phyloP scores from a whole-genome alignment of 495 filamentous ascomycete genomes.

The Aspergillus kassunensis region DNA sequence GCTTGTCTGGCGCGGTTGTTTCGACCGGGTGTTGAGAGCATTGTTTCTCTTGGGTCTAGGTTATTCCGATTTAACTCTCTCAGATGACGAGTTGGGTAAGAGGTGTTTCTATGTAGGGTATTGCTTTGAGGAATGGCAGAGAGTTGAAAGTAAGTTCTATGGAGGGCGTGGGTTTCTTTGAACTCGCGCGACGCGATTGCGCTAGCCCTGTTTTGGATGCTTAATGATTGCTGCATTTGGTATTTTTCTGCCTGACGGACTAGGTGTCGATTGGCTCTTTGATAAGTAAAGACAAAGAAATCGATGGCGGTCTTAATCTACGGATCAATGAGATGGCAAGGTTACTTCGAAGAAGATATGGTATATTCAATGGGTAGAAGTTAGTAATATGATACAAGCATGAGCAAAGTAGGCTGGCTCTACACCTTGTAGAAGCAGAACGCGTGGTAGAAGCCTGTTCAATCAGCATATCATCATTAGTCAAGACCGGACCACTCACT shows the following conservation, averaged over 20 bases:
- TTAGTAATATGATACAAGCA: background rate
- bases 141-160: no score
- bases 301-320: no score
- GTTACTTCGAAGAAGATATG: background rate
- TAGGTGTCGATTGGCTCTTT: background rate
- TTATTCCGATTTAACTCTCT: background rate
- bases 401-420: background rate
- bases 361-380: background rate
- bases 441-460: slow-evolving; percentile 71
- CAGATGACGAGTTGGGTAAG: no score
- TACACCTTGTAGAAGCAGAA: slow-evolving; percentile 95
- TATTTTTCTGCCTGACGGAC: background rate
- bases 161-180: background rate
- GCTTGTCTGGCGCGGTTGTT: slow-evolving; percentile 4
- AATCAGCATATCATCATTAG: slow-evolving; percentile 7
- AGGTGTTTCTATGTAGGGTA: background rate
- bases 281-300: no score
- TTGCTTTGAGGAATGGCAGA: no score
- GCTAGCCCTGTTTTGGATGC: slow-evolving; percentile 34
- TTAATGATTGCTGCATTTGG: slow-evolving; percentile 1
- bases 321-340: no score
- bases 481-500: slow-evolving; percentile 39
- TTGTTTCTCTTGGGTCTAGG: background rate
- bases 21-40: slow-evolving; percentile 1
- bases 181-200: slow-evolving; percentile 30